Conservation (phyloP, 495 filamentous ascomycete species). For the Rhypophila decipiens region DNA sequence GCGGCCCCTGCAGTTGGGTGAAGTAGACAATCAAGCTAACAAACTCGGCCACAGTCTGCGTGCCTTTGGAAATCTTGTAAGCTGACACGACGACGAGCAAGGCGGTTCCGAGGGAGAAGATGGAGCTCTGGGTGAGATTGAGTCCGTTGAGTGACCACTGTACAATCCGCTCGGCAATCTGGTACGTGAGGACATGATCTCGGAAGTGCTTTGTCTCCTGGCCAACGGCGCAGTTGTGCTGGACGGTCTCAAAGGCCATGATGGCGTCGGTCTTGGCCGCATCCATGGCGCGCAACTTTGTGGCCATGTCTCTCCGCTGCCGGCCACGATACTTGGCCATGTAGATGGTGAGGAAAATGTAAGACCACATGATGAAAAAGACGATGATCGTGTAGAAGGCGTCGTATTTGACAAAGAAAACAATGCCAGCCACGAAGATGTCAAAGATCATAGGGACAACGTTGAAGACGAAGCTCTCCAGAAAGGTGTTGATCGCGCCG, state of each 20-base stretch:
- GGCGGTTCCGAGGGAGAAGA: conserved; percentile 84
- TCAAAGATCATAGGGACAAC: conserved; percentile 90
- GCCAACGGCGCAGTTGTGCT: conserved; percentile 90
- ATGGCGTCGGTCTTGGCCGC: conserved; percentile 96
- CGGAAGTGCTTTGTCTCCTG: conserved; percentile 84
- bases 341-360: conserved; percentile 86
- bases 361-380: conserved; percentile 78
- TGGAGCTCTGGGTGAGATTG: conserved; percentile 76
- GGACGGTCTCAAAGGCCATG: conserved; percentile 92
- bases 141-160: conserved; percentile 74
- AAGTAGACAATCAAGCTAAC: conserved; percentile 81
- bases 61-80: conserved; percentile 72
- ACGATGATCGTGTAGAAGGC: conserved; percentile 88
- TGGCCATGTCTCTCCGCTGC: conserved; percentile 82
- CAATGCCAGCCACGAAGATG: conserved; percentile 73
- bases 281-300: conserved; percentile 81
- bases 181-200: conserved; percentile 66
- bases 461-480: conserved; percentile 87
- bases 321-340: conserved; percentile 89
- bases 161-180: conserved; percentile 77
- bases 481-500: conserved; percentile 85
- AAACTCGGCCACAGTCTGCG: conserved; percentile 70
- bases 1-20: conserved; percentile 81
- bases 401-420: conserved; percentile 72
- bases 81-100: conserved; percentile 77